Evolutionary conservation across 2,329 filamentous ascomycete genomes (phyloP).

Genomic region (Sclerotinia nivalis): DNA sequence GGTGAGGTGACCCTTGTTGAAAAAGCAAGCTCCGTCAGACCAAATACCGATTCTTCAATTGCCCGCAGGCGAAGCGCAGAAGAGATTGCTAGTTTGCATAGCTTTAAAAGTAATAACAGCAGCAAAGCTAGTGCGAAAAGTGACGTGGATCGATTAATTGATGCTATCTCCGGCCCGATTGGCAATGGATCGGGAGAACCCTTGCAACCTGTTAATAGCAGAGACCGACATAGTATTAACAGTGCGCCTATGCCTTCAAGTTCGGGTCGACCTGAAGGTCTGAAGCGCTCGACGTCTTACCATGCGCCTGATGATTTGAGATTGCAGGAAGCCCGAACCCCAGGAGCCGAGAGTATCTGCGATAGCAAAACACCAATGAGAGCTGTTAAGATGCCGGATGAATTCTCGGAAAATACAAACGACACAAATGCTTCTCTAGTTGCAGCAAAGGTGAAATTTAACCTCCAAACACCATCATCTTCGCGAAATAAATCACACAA

Average conservation of each 20-base stretch:
- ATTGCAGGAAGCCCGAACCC: slow-evolving; percentile 38
- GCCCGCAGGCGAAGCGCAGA: slow-evolving; percentile 32
- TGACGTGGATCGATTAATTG: slow-evolving; percentile 70
- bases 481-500: slow-evolving; percentile 1
- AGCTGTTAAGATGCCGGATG: slow-evolving; percentile 50
- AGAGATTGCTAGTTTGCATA: slow-evolving; percentile 34
- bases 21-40: slow-evolving; percentile 41
- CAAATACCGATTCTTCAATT: background rate
- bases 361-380: slow-evolving; percentile 47
- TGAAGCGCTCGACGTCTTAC: slow-evolving; percentile 33
- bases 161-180: slow-evolving; percentile 66
- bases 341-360: slow-evolving; percentile 45
- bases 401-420: slow-evolving; percentile 33
- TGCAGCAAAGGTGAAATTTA: slow-evolving; percentile 30
- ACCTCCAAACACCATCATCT: slow-evolving; percentile 25
- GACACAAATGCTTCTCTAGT: background rate
- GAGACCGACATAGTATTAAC: slow-evolving; percentile 27
- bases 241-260: background rate
- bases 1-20: slow-evolving; percentile 65
- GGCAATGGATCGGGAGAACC: slow-evolving; percentile 45
- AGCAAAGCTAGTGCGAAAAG: slow-evolving; percentile 44
- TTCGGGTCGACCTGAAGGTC: slow-evolving; percentile 20
- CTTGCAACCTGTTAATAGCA: slow-evolving; percentile 31
- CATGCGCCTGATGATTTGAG: slow-evolving; percentile 31
- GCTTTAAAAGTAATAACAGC: slow-evolving; percentile 36